Evolutionary conservation across 441 rosid genomes (phyloP).

Genomic region (Hura crepitans): DNA sequence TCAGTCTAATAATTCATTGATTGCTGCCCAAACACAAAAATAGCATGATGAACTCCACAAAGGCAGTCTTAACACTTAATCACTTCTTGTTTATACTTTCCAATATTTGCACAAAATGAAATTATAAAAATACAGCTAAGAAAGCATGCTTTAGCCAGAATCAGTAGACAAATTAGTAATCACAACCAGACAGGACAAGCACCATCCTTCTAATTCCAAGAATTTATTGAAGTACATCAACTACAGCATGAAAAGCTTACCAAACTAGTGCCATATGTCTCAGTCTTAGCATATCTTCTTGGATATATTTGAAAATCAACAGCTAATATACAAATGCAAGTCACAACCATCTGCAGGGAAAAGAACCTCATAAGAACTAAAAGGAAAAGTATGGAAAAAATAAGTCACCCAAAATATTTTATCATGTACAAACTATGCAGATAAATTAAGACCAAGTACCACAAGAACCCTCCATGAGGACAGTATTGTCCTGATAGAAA

Average conservation of each 20-base stretch:
- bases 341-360: constrained; percentile 62
- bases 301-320: constrained; percentile 91
- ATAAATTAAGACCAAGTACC: constrained; percentile 37
- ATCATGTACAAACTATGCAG: constrained; percentile 5
- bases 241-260: constrained; percentile 33
- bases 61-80: not conserved
- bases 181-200: not conserved
- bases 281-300: constrained; percentile 82
- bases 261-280: constrained; percentile 81
- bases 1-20: constrained; percentile 40
- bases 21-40: not conserved
- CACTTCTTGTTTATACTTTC: not conserved
- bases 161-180: not conserved
- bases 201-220: not conserved
- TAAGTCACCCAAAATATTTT: constrained; percentile 8
- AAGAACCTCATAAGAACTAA: constrained; percentile 21
- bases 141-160: not conserved
- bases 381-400: constrained; percentile 14
- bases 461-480: constrained; percentile 64
- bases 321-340: constrained; percentile 87
- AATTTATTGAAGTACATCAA: not conserved
- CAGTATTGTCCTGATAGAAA: constrained; percentile 48
- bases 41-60: not conserved
- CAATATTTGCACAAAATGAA: not conserved
- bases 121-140: not conserved